phyloP scores from a whole-genome alignment of 768 basidiomycete genomes.

The Cubamyces sp. region DNA sequence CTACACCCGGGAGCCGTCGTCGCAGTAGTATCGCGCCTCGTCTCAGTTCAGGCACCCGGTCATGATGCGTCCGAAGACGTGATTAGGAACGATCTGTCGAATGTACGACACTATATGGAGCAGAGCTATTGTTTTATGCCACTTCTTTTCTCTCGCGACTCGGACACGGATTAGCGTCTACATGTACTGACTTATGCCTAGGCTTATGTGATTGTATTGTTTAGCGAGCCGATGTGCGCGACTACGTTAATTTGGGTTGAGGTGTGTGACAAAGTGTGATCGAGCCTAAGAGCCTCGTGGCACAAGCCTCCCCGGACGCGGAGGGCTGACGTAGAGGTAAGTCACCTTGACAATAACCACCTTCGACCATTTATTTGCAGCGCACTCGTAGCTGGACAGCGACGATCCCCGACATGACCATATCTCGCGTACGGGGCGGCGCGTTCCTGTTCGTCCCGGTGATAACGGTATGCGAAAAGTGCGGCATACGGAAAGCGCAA shows the following conservation, averaged over 20 bases:
- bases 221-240: too few species aligned
- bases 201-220: constrained; percentile 8
- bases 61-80: not conserved
- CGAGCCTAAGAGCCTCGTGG: constrained; percentile 7
- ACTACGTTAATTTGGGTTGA: not conserved
- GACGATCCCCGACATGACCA: constrained; percentile 25
- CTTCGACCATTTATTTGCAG: not conserved
- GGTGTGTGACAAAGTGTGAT: constrained; percentile 2
- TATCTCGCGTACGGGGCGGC: not conserved
- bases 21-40: constrained; percentile 19
- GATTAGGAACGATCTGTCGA: constrained; percentile 2
- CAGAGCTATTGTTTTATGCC: constrained; percentile 4
- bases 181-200: constrained; percentile 13
- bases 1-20: constrained; percentile 28
- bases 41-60: not conserved
- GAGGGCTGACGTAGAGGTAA: constrained; percentile 2
- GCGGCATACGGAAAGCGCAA: not conserved
- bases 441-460: constrained; percentile 15
- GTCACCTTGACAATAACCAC: constrained; percentile 20
- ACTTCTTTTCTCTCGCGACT: constrained; percentile 8
- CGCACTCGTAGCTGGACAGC: not conserved
- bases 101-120: constrained; percentile 1
- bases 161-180: constrained; percentile 1
- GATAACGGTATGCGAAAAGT: constrained; percentile 13
- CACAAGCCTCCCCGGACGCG: not conserved